These are phyloP conservation scores for Rhodotorula sp. DNA, from an alignment of 1,284 basidiomycete genomes.

Conservation along the genomic window DNA sequence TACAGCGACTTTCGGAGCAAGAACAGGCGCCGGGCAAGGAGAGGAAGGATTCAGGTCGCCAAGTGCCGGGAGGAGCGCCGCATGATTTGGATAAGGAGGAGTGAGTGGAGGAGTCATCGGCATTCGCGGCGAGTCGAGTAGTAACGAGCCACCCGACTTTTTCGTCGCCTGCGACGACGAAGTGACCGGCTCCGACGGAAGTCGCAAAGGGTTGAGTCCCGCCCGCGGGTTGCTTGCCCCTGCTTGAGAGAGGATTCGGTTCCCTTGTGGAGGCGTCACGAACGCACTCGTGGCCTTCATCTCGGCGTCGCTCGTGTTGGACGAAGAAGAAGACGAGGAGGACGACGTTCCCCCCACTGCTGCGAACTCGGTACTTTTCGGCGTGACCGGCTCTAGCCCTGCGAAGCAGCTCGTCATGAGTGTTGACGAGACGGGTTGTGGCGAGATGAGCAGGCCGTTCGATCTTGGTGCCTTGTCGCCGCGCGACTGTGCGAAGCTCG, in stretches of 20 bases:
- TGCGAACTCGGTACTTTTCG: background rate
- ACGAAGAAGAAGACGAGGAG: background rate
- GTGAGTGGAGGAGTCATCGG: constrained; percentile 39
- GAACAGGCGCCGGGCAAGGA: constrained; percentile 3
- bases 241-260: constrained; percentile 6
- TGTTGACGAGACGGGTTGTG: constrained; percentile 11
- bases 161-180: background rate
- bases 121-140: constrained; percentile 12
- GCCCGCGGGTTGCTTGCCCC: background rate
- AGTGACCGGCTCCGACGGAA: background rate
- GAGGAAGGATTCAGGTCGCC: constrained; percentile 1
- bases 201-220: too few species aligned
- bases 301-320: constrained; percentile 12
- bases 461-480: constrained; percentile 15
- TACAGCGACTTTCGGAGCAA: background rate
- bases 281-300: constrained; percentile 33
- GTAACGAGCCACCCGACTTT: background rate
- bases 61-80: constrained; percentile 3
- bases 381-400: background rate
- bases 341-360: background rate
- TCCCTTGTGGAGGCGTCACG: constrained; percentile 11
- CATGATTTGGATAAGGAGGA: constrained; percentile 14
- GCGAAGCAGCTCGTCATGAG: background rate
- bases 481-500: constrained; percentile 21
- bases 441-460: background rate